Evolutionary conservation across 108 stramenopile species (phyloP).

Genomic region (Licmophora abbreviata): DNA sequence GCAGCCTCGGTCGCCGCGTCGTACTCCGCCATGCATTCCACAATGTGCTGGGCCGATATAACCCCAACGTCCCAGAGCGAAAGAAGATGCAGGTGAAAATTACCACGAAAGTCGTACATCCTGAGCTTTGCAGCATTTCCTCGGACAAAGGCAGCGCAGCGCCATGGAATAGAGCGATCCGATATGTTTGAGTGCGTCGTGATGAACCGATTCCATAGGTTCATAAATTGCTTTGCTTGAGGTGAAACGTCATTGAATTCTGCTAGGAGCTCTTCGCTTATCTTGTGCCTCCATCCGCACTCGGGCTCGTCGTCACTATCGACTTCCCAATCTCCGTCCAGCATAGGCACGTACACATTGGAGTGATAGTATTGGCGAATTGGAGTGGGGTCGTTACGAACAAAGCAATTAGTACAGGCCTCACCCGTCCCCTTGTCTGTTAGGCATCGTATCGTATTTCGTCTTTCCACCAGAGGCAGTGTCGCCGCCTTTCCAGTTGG

Average conservation of each 20-base stretch:
- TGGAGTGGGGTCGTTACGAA: background rate
- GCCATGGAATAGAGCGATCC: background rate
- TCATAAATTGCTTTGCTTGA: slow-evolving; percentile 40
- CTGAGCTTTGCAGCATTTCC: background rate
- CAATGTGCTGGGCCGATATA: background rate
- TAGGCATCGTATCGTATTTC: slow-evolving; percentile 7
- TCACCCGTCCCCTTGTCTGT: slow-evolving; percentile 5
- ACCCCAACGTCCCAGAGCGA: slow-evolving; percentile 6
- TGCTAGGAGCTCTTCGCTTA: slow-evolving; percentile 25
- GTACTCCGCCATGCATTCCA: slow-evolving; percentile 5
- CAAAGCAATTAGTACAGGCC: background rate
- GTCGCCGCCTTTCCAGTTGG: slow-evolving; percentile 2
- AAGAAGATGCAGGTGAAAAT: slow-evolving; percentile 2
- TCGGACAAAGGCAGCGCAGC: background rate
- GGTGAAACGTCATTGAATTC: slow-evolving; percentile 45
- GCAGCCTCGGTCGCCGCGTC: background rate
- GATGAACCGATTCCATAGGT: slow-evolving; percentile 50
- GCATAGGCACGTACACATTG: slow-evolving; percentile 6
- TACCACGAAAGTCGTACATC: slow-evolving; percentile 2
- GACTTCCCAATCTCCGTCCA: slow-evolving; percentile 10
- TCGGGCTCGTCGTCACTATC: slow-evolving; percentile 17
- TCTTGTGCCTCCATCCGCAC: slow-evolving; percentile 6
- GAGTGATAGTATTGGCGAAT: slow-evolving; percentile 16
- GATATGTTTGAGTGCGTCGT: slow-evolving; percentile 7
- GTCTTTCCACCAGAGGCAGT: slow-evolving; percentile 1